These are phyloP conservation scores for Paratinospora sagittata DNA, from an alignment of 164 flowering plant genomes.

Conservation along the genomic window DNA sequence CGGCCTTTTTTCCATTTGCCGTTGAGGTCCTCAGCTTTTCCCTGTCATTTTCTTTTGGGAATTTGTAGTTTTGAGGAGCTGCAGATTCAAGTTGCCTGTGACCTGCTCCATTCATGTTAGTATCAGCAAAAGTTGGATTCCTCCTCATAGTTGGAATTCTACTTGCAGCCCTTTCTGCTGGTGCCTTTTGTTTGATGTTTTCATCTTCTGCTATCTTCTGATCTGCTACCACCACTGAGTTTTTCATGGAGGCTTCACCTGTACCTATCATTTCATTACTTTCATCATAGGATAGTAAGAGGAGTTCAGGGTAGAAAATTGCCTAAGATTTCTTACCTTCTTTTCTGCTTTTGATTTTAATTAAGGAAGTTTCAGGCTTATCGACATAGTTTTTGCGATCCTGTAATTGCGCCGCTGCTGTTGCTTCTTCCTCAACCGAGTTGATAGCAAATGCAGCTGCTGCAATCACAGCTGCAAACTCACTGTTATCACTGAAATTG, in stretches of 20 bases:
- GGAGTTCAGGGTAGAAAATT: slow-evolving; percentile 9
- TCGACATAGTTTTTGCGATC: slow-evolving; percentile 18
- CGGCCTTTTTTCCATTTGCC: slow-evolving; percentile 8
- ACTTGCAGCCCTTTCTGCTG: slow-evolving; percentile 15
- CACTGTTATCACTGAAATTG: slow-evolving; percentile 23
- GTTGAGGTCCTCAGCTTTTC: slow-evolving; percentile 12
- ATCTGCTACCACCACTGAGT: slow-evolving; percentile 19
- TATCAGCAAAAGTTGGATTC: slow-evolving; percentile 20
- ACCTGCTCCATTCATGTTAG: not conserved
- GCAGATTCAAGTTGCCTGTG: slow-evolving; percentile 1
- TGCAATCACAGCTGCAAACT: slow-evolving; percentile 45
- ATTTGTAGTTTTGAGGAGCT: slow-evolving; percentile 8
- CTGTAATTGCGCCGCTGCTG: too few species aligned
- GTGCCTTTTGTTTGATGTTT: slow-evolving; percentile 14
- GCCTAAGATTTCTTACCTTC: slow-evolving; percentile 17
- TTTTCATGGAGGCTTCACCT: slow-evolving; percentile 34
- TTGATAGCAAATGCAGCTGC: slow-evolving; percentile 61
- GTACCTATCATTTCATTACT: slow-evolving; percentile 1
- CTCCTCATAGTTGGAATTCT: slow-evolving; percentile 22
- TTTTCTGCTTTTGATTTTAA: slow-evolving; percentile 24
- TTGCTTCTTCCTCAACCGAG: slow-evolving; percentile 31
- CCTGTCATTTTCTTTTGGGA: slow-evolving; percentile 9
- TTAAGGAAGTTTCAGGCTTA: slow-evolving; percentile 16
- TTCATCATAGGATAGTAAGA: not conserved
- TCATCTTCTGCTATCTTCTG: slow-evolving; percentile 14